Percentiles rank a stretch among this genome's conserved stretches.
phyloP scores from a whole-genome alignment of 1,284 basidiomycete genomes.

The Fomes fomentarius region DNA sequence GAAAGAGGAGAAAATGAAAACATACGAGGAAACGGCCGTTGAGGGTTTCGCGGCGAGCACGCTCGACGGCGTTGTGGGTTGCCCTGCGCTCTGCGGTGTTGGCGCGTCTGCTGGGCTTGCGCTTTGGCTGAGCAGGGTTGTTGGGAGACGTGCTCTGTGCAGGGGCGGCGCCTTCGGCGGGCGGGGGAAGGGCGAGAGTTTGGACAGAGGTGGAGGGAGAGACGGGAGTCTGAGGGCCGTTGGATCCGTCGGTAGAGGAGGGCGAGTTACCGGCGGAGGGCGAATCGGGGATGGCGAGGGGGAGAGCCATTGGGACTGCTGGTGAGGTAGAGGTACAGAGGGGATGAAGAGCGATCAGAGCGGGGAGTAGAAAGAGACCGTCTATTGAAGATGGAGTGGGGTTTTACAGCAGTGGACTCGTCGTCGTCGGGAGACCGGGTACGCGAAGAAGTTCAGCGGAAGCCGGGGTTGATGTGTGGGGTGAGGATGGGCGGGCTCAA shows the following conservation, averaged over 20 bases:
- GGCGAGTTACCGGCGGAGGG: constrained; percentile 46
- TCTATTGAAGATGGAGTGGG: constrained; percentile 41
- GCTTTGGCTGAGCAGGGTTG: constrained; percentile 46
- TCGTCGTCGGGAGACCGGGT: constrained; percentile 27
- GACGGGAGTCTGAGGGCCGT: constrained; percentile 52
- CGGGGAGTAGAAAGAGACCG: constrained; percentile 20
- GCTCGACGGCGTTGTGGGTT: constrained; percentile 94
- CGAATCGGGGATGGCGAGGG: constrained; percentile 51
- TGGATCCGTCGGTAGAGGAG: constrained; percentile 47
- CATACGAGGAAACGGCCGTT: constrained; percentile 85
- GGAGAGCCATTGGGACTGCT: constrained; percentile 59
- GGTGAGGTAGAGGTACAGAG: constrained; percentile 4
- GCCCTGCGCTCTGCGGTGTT: constrained; percentile 94
- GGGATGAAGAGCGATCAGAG: constrained; percentile 23
- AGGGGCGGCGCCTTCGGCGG: constrained; percentile 34
- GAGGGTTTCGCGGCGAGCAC: constrained; percentile 88
- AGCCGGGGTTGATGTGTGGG: constrained; percentile 33
- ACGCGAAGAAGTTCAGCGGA: constrained; percentile 66
- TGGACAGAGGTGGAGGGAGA: constrained; percentile 46
- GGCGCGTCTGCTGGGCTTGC: constrained; percentile 81
- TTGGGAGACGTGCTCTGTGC: constrained; percentile 28
- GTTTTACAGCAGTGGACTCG: constrained; percentile 16
- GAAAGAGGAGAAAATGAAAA: constrained; percentile 1
- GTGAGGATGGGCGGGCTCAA: constrained; percentile 26
- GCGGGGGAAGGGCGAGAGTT: constrained; percentile 39